Conservation (phyloP, 306 rosid genomes). For the Cicer yamashitae region DNA sequence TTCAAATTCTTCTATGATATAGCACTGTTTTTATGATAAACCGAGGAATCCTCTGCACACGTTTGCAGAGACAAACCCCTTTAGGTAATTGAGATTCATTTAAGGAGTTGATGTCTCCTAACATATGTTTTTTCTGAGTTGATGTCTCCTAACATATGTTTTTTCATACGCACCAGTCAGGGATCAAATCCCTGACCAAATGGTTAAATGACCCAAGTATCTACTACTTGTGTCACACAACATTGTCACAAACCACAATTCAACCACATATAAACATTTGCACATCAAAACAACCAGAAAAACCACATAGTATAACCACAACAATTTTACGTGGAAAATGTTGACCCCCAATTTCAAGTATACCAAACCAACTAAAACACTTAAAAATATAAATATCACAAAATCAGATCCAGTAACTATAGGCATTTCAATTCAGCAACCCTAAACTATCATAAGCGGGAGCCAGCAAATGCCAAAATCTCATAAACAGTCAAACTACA, state of each 20-base stretch:
- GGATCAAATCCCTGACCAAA: no score
- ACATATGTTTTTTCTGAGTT: no score
- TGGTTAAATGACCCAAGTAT: no score
- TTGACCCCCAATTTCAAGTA: conserved; percentile 20
- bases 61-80: no score
- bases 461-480: conserved; percentile 27
- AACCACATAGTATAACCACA: not conserved
- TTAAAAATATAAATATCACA: not conserved
- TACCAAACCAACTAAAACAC: conserved; percentile 16
- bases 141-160: no score
- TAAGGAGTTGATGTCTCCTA: no score
- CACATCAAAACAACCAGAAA: conserved; percentile 32
- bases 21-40: no score
- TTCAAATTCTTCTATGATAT: not conserved
- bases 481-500: conserved; percentile 4
- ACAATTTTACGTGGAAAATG: not conserved
- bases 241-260: not conserved
- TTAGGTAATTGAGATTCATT: no score
- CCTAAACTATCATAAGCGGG: not conserved
- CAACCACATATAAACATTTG: not conserved
- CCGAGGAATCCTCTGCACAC: no score
- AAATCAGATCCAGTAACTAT: conserved; percentile 33
- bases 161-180: no score
- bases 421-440: conserved; percentile 22
- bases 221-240: not conserved